These are phyloP conservation scores for Penicillium atrosanguineum DNA, from an alignment of 495 filamentous ascomycete genomes.

Conservation along the genomic window DNA sequence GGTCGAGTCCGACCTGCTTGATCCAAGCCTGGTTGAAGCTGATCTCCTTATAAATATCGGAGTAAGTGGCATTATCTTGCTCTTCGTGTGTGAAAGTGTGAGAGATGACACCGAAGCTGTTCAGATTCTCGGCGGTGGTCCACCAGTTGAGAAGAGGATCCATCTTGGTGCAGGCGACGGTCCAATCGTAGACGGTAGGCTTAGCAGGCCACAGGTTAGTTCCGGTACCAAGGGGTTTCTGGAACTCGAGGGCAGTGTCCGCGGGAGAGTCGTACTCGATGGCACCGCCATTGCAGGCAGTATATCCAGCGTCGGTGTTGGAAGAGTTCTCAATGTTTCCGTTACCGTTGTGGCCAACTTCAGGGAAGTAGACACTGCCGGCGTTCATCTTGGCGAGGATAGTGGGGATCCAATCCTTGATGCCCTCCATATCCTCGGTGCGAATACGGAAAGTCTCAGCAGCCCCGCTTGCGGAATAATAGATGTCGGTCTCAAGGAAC, in stretches of 20 bases:
- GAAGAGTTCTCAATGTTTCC: slow-evolving; percentile 54
- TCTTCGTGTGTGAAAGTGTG: slow-evolving; percentile 64
- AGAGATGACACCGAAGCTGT: slow-evolving; percentile 55
- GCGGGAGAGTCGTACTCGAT: slow-evolving; percentile 38
- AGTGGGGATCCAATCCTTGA: slow-evolving; percentile 46
- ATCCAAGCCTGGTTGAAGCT: slow-evolving; percentile 61
- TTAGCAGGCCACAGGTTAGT: slow-evolving; percentile 52
- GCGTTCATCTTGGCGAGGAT: slow-evolving; percentile 53
- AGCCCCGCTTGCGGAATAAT: slow-evolving; percentile 45
- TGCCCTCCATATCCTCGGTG: slow-evolving; percentile 45
- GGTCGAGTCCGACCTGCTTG: slow-evolving; percentile 45
- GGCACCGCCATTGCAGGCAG: slow-evolving; percentile 30
- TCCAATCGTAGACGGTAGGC: slow-evolving; percentile 49
- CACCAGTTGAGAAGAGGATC: slow-evolving; percentile 54
- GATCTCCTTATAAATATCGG: slow-evolving; percentile 55
- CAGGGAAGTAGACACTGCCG: slow-evolving; percentile 54
- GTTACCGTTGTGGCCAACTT: slow-evolving; percentile 62
- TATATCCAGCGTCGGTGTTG: slow-evolving; percentile 29
- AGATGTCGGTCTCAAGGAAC: slow-evolving; percentile 56
- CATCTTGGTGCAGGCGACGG: slow-evolving; percentile 40
- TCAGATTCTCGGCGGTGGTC: slow-evolving; percentile 39
- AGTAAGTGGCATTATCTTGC: slow-evolving; percentile 60
- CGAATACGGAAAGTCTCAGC: slow-evolving; percentile 48
- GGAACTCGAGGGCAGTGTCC: slow-evolving; percentile 53
- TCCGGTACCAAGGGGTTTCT: slow-evolving; percentile 57